Evolutionary conservation across 2,329 filamentous ascomycete genomes (phyloP).

Genomic region (Colletotrichum caudatum): DNA sequence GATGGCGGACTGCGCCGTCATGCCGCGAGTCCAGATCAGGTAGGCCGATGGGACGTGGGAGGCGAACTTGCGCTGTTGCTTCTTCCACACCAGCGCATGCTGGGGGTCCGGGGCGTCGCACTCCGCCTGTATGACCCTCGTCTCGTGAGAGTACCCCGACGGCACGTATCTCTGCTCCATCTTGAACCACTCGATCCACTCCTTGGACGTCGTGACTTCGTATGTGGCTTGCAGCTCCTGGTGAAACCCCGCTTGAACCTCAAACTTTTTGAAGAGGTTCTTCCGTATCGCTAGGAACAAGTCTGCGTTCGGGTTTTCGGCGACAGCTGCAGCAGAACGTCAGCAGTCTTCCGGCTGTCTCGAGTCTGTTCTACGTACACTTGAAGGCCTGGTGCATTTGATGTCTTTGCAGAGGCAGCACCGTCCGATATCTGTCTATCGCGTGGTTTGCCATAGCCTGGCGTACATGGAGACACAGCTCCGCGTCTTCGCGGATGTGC

Average conservation of each 20-base stretch:
- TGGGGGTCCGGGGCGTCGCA: constrained; percentile 49
- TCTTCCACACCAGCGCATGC: constrained; percentile 46
- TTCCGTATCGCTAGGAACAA: constrained; percentile 43
- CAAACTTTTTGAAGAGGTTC: constrained; percentile 45
- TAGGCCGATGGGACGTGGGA: constrained; percentile 44
- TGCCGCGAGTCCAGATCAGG: constrained; percentile 47
- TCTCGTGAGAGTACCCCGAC: constrained; percentile 41
- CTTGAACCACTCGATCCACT: constrained; percentile 46
- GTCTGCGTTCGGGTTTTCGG: constrained; percentile 27
- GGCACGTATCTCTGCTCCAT: constrained; percentile 47
- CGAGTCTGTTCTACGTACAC: neutral
- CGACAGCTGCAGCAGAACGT: constrained; percentile 28
- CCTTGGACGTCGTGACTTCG: constrained; percentile 45
- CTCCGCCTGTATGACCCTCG: constrained; percentile 45
- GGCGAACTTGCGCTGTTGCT: constrained; percentile 43
- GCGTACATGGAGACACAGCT: constrained; percentile 39
- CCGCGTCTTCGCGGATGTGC: constrained; percentile 41
- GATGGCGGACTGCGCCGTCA: constrained; percentile 47
- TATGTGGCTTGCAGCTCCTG: constrained; percentile 46
- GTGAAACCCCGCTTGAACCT: constrained; percentile 45
- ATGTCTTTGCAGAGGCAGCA: constrained; percentile 38
- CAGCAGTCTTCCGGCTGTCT: neutral
- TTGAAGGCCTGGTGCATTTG: constrained; percentile 31
- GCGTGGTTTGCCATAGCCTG: constrained; percentile 40
- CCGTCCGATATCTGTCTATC: constrained; percentile 38